These are phyloP conservation scores for Haplosporangium gracile DNA, from an alignment of 192 early-diverging fungal species.

Conservation along the genomic window DNA sequence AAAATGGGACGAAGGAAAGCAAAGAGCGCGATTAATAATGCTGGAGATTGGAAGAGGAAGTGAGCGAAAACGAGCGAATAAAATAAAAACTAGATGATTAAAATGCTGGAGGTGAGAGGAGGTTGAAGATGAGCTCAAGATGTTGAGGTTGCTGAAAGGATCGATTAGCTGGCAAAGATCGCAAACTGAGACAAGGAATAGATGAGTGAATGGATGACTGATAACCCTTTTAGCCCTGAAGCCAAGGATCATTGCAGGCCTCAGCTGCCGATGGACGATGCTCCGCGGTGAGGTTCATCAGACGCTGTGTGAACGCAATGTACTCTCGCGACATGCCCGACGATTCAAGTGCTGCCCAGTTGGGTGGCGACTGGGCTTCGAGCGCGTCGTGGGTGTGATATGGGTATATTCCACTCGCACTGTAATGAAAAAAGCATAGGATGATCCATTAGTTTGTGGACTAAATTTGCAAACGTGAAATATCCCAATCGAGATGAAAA, in stretches of 20 bases:
- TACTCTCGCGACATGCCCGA: constrained; percentile 56
- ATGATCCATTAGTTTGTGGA: neutral
- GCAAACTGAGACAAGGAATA: neutral
- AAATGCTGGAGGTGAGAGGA: neutral
- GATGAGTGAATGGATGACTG: neutral
- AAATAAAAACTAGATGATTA: neutral
- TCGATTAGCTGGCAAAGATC: neutral
- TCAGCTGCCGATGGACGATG: constrained; percentile 45
- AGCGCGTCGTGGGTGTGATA: constrained; percentile 53
- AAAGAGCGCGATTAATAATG: neutral
- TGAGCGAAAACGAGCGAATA: neutral
- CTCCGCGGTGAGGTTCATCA: constrained; percentile 55
- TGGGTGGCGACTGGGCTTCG: constrained; percentile 51
- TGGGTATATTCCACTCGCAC: constrained; percentile 54
- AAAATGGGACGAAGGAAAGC: neutral
- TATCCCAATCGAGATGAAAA: neutral
- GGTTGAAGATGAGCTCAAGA: neutral
- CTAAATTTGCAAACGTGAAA: neutral
- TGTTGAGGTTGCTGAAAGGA: neutral
- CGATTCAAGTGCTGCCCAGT: constrained; percentile 46
- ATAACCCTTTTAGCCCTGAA: constrained; percentile 26
- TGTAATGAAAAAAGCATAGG: neutral
- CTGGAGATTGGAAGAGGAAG: neutral
- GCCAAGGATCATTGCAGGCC: constrained; percentile 48
- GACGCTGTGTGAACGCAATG: constrained; percentile 43